A percentile compares a stretch with the other conserved stretches of the same genome.
Evolutionary conservation across 345 rosid species (phyloP).

Genomic region (Schrenkiella parvula): DNA sequence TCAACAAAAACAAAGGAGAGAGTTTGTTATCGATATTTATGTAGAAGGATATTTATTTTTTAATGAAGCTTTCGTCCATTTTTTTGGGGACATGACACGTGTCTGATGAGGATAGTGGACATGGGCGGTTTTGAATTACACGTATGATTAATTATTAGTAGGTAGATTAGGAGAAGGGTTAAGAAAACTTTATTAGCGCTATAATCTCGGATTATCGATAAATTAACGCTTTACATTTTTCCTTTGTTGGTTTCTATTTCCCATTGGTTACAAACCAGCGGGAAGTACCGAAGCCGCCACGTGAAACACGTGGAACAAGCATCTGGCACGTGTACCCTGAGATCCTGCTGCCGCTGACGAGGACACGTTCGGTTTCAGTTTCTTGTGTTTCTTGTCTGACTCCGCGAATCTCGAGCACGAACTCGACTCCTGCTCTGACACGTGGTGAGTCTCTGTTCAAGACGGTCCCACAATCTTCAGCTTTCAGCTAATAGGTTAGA

Average conservation of each 20-base stretch:
- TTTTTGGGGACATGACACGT: constrained; percentile 36
- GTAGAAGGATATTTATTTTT: neutral
- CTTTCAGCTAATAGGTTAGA: neutral
- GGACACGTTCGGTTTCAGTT: constrained; percentile 18
- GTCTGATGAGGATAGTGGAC: constrained; percentile 25
- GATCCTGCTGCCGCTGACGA: constrained; percentile 31
- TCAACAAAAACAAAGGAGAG: neutral
- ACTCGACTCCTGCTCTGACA: neutral
- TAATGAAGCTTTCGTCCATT: neutral
- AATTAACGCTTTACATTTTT: constrained; percentile 5
- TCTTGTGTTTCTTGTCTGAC: neutral
- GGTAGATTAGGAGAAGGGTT: constrained; percentile 10
- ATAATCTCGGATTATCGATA: constrained; percentile 36
- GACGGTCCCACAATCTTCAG: neutral
- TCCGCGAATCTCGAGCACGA: constrained; percentile 27
- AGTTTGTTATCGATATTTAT: neutral
- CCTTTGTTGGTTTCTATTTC: neutral
- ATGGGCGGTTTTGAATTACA: constrained; percentile 33
- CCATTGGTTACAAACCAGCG: constrained; percentile 32
- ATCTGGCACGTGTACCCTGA: constrained; percentile 15
- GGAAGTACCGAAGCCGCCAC: neutral
- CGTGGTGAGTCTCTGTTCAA: neutral
- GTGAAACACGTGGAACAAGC: constrained; percentile 7
- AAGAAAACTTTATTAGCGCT: constrained; percentile 28
- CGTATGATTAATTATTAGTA: constrained; percentile 26